Evolutionary conservation across 345 rosid genomes (phyloP), one percentile per base, ranked within the genome.

Genomic region (Raphanus raphanistrum): DNA sequence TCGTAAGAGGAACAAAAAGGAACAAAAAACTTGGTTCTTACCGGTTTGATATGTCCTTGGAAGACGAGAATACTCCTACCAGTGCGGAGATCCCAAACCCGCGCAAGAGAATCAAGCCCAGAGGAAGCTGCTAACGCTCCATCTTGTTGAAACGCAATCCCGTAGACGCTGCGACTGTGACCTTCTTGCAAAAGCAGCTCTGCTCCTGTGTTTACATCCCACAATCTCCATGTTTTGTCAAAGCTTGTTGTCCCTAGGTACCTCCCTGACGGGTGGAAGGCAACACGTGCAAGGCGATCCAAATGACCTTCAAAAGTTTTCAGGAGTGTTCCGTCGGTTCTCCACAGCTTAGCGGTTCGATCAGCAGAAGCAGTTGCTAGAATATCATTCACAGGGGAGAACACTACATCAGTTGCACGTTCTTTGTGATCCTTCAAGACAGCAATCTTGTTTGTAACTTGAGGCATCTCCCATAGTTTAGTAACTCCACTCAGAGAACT

Each of bases 1-100:
- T 36, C 0, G 1, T 33, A 3, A 69, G 45, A 15, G 69, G 8
- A 54, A 63, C 16, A 0, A 10, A 73, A 33, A 1, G 17, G 36
- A 73, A 16, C 43, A 11, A 11, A 68, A 62, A 79, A 31, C 3
- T 75, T 26, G 17, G 25, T 15, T 55, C 89, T 72, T 66, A 96
- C 97, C 2, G 98, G 97, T 81, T 93, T 93, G 76, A 91, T 92
- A 82, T 96, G 99, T 76, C 98, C 98, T 82, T 93, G 93, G 71
- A 93, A 89, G 63, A 96, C 89, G 62, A 96, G 85, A 70, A 87
- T 76, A 78, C 98, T 93, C 82, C 88, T 91, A 63, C 99, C 96
- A 15, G 93, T 88, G 38, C 97, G 98, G n/a, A 95, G 98, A 80
- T 95, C 98, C 99, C 97, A 95, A 74, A 93, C 98, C 73, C 94